Conservation (phyloP, 352 stramenopile genomes). For the Pythium aphanidermatum region DNA sequence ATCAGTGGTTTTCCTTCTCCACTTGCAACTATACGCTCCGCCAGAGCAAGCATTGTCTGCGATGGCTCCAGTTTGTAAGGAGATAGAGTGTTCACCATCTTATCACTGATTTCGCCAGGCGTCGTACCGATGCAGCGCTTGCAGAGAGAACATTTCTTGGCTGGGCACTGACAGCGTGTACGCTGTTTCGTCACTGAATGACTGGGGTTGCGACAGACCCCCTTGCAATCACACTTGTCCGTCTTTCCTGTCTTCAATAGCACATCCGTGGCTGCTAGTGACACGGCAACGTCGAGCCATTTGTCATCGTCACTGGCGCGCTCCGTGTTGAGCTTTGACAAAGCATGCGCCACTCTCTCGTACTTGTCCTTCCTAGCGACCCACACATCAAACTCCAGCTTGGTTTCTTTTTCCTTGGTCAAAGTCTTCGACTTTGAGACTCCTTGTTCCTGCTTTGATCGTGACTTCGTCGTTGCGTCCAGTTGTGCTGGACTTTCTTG, state of each 20-base stretch:
- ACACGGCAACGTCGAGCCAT: conserved; percentile 72
- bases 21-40: conserved; percentile 33
- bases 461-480: not conserved
- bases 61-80: conserved; percentile 32
- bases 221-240: conserved; percentile 58
- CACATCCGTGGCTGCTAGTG: conserved; percentile 71
- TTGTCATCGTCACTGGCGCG: conserved; percentile 46
- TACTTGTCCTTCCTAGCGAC: conserved; percentile 86
- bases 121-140: conserved; percentile 58
- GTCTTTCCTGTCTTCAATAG: conserved; percentile 69
- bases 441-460: not conserved
- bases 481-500: conserved; percentile 11
- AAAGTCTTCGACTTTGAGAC: conserved; percentile 11
- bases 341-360: conserved; percentile 57
- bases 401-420: conserved; percentile 10
- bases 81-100: conserved; percentile 54
- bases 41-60: conserved; percentile 39
- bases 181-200: conserved; percentile 71
- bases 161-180: conserved; percentile 72
- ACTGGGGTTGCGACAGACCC: conserved; percentile 47
- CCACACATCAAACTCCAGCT: conserved; percentile 77
- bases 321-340: conserved; percentile 58
- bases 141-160: conserved; percentile 75
- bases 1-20: conserved; percentile 46
- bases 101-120: conserved; percentile 48